phyloP scores from a whole-genome alignment of 371 early-diverging fungal genomes.

The Mortierella sp. region DNA sequence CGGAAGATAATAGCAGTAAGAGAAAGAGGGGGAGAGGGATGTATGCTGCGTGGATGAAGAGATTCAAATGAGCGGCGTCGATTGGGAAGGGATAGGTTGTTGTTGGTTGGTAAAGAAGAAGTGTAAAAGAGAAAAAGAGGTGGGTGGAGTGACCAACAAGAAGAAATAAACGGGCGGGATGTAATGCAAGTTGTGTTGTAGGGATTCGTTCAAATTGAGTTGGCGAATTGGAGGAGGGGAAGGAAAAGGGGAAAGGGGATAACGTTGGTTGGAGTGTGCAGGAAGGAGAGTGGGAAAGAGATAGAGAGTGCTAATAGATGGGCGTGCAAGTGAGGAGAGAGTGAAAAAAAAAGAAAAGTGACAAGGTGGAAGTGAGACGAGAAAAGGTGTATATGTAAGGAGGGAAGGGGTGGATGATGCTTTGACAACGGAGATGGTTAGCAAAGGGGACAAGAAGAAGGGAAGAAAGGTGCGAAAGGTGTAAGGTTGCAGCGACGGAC shows the following conservation, averaged over 20 bases:
- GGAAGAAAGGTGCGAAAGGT: too few relatives aligned
- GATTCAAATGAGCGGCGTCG: neutral
- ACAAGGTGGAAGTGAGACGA: neutral
- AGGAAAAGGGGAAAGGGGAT: neutral
- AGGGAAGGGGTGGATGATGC: neutral
- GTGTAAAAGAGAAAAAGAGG: neutral
- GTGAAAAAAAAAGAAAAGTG: neutral
- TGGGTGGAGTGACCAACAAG: too few relatives aligned
- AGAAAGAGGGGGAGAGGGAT: neutral
- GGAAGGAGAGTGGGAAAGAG: neutral
- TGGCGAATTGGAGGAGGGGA: neutral
- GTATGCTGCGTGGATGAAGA: neutral
- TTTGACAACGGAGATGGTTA: neutral
- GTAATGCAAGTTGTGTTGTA: too few relatives aligned
- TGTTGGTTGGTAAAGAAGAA: neutral
- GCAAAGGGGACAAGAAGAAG: neutral
- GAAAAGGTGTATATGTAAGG: neutral
- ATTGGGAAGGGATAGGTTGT: neutral
- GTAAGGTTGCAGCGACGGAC: too few relatives aligned
- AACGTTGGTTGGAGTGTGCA: neutral
- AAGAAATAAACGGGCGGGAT: too few relatives aligned
- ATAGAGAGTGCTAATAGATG: neutral
- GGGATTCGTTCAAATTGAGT: too few relatives aligned
- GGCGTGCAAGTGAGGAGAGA: neutral
- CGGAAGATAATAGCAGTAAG: neutral